A percentile compares a stretch with the other conserved stretches of the same genome.
phyloP scores from a whole-genome alignment of 176 grass and related monocot species.

The Aegilops bicornis region DNA sequence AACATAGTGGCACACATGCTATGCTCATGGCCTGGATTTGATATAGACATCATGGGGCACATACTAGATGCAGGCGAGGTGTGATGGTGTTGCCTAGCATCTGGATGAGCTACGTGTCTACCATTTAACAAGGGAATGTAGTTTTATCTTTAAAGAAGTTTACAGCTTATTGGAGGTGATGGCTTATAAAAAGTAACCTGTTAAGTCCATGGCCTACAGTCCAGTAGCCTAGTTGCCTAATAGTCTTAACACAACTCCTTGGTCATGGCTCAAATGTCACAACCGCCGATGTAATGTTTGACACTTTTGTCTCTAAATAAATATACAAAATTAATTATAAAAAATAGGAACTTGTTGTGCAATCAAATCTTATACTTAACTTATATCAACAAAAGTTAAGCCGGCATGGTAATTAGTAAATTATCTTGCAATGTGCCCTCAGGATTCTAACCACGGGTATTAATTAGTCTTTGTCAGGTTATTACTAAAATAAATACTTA shows the following conservation, averaged over 20 bases:
- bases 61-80: not conserved
- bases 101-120: not conserved
- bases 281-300: not conserved
- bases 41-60: not conserved
- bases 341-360: not conserved
- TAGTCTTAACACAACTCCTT: conserved; percentile 4
- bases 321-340: not conserved
- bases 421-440: not conserved
- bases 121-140: conserved; percentile 1
- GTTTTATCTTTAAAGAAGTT: not conserved
- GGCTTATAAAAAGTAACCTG: not conserved
- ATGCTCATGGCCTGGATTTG: not conserved
- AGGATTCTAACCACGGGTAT: not conserved
- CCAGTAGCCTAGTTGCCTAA: not conserved
- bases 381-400: not conserved
- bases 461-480: not conserved
- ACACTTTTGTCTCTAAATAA: not conserved
- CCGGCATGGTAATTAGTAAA: not conserved
- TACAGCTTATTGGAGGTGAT: not conserved
- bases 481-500: not conserved
- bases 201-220: not conserved
- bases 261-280: not conserved
- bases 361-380: not conserved
- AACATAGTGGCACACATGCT: not conserved
- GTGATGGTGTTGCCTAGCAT: not conserved